Evolutionary conservation across 192 early-diverging fungal species (phyloP).

Genomic region (Coemansia sp.): DNA sequence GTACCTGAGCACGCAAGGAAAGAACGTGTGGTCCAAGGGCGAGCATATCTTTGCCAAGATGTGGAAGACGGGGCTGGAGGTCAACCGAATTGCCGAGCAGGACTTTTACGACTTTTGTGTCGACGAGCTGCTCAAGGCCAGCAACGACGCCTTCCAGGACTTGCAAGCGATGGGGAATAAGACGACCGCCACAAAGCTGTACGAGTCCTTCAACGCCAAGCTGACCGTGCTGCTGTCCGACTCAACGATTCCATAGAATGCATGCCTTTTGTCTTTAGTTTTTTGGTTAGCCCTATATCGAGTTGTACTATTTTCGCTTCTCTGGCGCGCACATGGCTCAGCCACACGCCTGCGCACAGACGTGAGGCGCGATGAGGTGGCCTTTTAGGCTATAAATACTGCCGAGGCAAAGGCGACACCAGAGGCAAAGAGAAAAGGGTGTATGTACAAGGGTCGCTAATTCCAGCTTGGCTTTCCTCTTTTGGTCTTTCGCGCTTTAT

Average conservation of each 20-base stretch:
- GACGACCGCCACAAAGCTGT: constrained; percentile 41
- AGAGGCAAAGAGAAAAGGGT: neutral
- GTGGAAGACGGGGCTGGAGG: constrained; percentile 46
- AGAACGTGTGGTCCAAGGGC: constrained; percentile 47
- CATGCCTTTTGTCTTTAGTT: neutral
- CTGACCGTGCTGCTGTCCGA: constrained; percentile 37
- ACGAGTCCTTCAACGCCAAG: constrained; percentile 53
- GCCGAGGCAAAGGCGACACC: neutral
- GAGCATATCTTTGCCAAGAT: constrained; percentile 49
- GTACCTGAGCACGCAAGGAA: constrained; percentile 53
- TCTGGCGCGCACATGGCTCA: neutral
- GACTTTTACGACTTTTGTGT: constrained; percentile 59
- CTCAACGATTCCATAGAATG: constrained; percentile 8
- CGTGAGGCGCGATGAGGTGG: neutral
- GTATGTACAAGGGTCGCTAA: neutral
- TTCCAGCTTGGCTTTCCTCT: constrained; percentile 3
- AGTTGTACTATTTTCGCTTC: neutral
- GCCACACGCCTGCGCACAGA: neutral
- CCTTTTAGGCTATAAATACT: neutral
- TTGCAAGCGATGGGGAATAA: constrained; percentile 52
- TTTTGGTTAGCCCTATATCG: neutral
- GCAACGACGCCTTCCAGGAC: constrained; percentile 52
- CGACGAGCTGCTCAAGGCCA: constrained; percentile 56
- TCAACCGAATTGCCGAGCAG: constrained; percentile 56
- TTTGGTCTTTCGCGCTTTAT: neutral